These are phyloP conservation scores for Medicago lupulina DNA, from an alignment of 306 rosid genomes.

Conservation along the genomic window DNA sequence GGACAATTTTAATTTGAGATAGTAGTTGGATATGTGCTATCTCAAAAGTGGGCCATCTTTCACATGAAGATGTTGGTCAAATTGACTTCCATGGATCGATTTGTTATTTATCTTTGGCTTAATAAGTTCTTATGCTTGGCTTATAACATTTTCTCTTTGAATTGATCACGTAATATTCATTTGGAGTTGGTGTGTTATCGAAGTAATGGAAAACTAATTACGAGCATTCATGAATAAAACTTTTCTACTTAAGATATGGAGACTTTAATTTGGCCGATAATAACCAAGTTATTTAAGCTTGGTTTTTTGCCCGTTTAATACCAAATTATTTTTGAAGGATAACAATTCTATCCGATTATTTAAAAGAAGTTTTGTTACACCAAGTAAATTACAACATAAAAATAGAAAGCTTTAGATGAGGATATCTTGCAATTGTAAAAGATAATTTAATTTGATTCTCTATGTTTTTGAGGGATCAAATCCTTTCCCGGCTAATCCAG, in stretches of 20 bases:
- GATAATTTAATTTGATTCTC: background rate
- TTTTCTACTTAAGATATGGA: too few species aligned
- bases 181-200: background rate
- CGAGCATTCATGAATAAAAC: too few species aligned
- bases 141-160: background rate
- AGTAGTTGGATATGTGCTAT: conserved; percentile 42
- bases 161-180: background rate
- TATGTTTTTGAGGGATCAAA: too few species aligned
- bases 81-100: background rate
- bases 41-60: conserved; percentile 40
- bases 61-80: background rate
- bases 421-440: background rate
- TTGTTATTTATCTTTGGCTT: background rate
- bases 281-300: too few species aligned
- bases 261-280: background rate
- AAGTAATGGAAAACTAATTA: background rate
- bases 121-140: background rate
- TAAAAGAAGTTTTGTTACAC: background rate
- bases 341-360: background rate
- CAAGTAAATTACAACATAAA: background rate
- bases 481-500: too few species aligned
- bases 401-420: background rate
- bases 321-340: background rate
- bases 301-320: too few species aligned
- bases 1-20: conserved; percentile 42